Evolutionary conservation across 768 basidiomycete genomes (phyloP), one percentile per base, ranked within the genome.

Genomic region (Russula compacta): DNA sequence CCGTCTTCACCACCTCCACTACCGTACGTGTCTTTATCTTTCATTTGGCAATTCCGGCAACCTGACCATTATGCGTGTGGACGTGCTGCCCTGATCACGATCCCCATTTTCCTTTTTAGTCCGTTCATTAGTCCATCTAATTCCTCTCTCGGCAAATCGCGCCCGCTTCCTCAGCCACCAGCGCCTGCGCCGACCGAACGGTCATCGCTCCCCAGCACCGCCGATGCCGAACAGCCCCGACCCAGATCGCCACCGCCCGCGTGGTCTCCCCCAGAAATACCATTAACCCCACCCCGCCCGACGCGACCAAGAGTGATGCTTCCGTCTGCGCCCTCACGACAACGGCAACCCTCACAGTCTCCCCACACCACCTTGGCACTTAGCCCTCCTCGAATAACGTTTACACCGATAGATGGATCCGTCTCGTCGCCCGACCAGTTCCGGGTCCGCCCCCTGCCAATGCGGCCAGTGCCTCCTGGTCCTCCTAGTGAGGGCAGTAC

Each of bases 401-500:
- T 19, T 15, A 33, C 39, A 3, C 33, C 7, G 14, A 12, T 29
- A 6, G 54, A 56, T 3, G 43, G 33, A 3, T 39, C 60, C 3
- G 21, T 33, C 36, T 54, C 40, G 3, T 42, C 49, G 4, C 39
- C 47, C 2, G 24, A 15, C 3, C 44, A 53, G 17, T 40, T 14
- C 12, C 53, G 63, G 4, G 62, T 66, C n/a, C 63, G 61, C 9
- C 58, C 53, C 1, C 50, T 59, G 6, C 58, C 59, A 3, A 19
- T 19, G 32, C 63, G 55, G 9, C 62, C 65, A 11, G 39, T 35
- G 8, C 64, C 62, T n/a, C 59, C 63, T 7, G 63, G 63, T 8
- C 63, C 63, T 19, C 65, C 65, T 6, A 54, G 65, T 55, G 64
- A 66, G 21, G 47, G 11, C 10, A 60, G 42, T 29, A 66, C 64